Evolutionary conservation across 352 stramenopile species (phyloP).

Genomic region (Pythium vanterpoolii): DNA sequence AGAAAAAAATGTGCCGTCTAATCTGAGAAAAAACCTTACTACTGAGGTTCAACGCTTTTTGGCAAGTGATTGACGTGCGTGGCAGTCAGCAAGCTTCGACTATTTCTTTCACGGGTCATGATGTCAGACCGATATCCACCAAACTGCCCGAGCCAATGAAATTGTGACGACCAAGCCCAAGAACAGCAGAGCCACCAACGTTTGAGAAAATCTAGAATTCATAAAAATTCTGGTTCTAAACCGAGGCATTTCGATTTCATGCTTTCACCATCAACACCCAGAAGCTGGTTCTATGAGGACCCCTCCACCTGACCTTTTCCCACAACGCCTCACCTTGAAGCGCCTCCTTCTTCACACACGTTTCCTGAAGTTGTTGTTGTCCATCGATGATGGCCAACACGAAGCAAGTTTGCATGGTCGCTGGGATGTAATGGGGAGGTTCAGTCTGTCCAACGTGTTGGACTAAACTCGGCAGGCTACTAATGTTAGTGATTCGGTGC

Average conservation of each 20-base stretch:
- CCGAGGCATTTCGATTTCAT: too few relatives aligned
- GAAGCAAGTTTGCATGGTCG: too few relatives aligned
- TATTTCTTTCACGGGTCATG: slow-evolving; percentile 4
- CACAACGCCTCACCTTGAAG: too few relatives aligned
- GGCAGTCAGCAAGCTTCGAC: not conserved
- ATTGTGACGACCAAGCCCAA: not conserved
- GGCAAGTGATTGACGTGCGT: not conserved
- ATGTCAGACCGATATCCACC: not conserved
- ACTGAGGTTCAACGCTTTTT: not conserved
- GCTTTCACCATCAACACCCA: too few relatives aligned
- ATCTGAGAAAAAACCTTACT: slow-evolving; percentile 12
- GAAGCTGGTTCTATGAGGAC: too few relatives aligned
- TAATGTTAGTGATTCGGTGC: too few relatives aligned
- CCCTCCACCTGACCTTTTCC: too few relatives aligned
- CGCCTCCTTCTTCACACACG: too few relatives aligned
- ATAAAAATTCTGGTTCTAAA: too few relatives aligned
- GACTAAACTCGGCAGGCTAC: not conserved
- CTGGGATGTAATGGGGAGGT: not conserved
- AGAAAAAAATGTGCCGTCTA: slow-evolving; percentile 19
- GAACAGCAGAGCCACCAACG: too few relatives aligned
- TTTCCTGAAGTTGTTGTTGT: too few relatives aligned
- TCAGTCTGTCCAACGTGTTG: not conserved
- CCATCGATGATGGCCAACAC: too few relatives aligned
- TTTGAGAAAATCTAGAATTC: not conserved
- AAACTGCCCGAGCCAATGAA: not conserved